Evolutionary conservation across 768 basidiomycete species (phyloP), one percentile per base, ranked within the genome.

Genomic region (Gyrodon lividus): DNA sequence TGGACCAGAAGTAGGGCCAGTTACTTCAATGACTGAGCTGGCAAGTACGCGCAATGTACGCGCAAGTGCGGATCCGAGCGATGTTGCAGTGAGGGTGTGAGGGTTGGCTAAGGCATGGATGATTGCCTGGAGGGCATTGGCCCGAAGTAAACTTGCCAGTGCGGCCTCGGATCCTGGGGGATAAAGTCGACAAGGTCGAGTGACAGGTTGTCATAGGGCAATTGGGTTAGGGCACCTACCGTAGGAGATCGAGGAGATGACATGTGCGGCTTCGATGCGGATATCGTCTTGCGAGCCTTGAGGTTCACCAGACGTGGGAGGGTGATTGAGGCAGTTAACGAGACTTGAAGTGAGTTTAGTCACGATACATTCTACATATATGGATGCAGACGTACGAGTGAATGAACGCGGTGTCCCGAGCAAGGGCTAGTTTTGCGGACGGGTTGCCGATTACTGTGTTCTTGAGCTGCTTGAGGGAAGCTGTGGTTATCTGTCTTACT

Each of bases 401-500:
- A 16, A 91, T 70, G 60, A 84, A 82, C 3, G 61, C 65, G 12
- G 76, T 70, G 57, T 91, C 85, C 38, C 74, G 68, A 1, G 83
- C 80, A 1, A 88, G 69, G 13, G 76, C 65, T 2, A 74, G 62
- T 64, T 92, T 92, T 1, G 86, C 86, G 0, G 81, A 78, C 0
- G 87, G 88, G 55, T 90, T 92, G 2, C 89, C 89, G 34, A 91
- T 90, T 43, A 90, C 84, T 1, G 75, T 65, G 66, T 91, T 91
- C 70, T 90, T 90, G 52, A 82, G 77, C 53, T 75, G 72, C 70
- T 88, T 90, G 56, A 89, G 79, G 1, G 66, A 54, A 2, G 52
- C 55, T 2, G 62, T 59, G 0, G 68, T 55, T 50, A 68, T 64
- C 41, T 57, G 63, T 49, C 68, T 59, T 17, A 70, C 64, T 28